Conservation (phyloP, 2,329 filamentous ascomycete species). For the Colletotrichum higginsianum region DNA sequence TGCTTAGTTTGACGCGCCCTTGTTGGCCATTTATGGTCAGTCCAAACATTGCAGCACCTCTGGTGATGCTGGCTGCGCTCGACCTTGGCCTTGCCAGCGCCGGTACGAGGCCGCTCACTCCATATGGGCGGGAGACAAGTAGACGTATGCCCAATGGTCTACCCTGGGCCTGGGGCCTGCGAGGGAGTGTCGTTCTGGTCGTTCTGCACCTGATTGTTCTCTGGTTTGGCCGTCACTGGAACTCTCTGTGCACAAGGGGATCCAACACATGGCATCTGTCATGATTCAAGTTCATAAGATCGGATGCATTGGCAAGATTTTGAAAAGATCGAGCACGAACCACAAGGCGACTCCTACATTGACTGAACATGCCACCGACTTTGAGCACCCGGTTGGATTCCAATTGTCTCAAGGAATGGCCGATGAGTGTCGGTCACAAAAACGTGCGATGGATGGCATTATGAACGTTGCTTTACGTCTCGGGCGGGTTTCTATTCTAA, state of each 20-base stretch:
- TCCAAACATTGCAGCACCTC: constrained; percentile 74
- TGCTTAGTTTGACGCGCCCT: constrained; percentile 74
- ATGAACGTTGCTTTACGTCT: too few species aligned
- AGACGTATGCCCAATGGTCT: constrained; percentile 21
- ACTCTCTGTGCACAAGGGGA: constrained; percentile 50
- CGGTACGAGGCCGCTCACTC: background rate
- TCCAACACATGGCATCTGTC: constrained; percentile 27
- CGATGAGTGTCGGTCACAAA: constrained; percentile 5
- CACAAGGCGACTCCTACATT: background rate
- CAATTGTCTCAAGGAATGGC: background rate
- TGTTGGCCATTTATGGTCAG: constrained; percentile 82
- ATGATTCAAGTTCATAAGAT: background rate
- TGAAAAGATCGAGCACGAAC: background rate
- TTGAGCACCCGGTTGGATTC: background rate
- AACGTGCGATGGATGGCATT: background rate
- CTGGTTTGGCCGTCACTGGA: constrained; percentile 53
- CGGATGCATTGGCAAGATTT: background rate
- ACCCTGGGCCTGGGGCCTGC: constrained; percentile 49
- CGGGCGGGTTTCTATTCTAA: background rate
- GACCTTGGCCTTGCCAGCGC: constrained; percentile 67
- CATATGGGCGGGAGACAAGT: constrained; percentile 1
- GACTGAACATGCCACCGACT: background rate
- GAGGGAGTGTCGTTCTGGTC: constrained; percentile 51
- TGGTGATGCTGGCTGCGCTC: constrained; percentile 78
- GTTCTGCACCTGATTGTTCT: constrained; percentile 53